These are phyloP conservation scores for Sicyos edulis DNA, from an alignment of 306 rosid species.

Conservation along the genomic window DNA sequence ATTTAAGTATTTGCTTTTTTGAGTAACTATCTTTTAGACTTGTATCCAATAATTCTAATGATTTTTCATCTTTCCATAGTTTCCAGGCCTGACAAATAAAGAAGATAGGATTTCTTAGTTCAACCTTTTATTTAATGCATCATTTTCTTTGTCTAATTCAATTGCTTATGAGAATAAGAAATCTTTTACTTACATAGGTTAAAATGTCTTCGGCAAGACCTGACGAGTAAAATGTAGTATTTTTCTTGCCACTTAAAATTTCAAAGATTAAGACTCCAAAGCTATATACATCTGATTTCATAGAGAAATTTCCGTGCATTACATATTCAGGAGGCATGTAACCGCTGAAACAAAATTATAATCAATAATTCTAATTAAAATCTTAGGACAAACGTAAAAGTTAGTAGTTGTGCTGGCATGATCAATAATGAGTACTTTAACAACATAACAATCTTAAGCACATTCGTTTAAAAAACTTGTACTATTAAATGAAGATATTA, in stretches of 20 bases:
- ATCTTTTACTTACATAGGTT: slow-evolving; percentile 20
- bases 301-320: slow-evolving; percentile 19
- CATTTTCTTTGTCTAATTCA: too few species aligned
- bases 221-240: neutral
- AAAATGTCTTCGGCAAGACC: neutral
- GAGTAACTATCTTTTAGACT: slow-evolving; percentile 11
- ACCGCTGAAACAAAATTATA: slow-evolving; percentile 7
- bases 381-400: too few species aligned
- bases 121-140: too few species aligned
- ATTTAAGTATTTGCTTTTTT: slow-evolving; percentile 25
- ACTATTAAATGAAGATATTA: too few species aligned
- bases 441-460: too few species aligned
- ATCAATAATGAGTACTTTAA: too few species aligned
- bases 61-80: slow-evolving; percentile 24
- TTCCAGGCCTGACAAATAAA: slow-evolving; percentile 28
- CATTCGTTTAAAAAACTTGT: too few species aligned
- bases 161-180: too few species aligned
- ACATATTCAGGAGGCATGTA: slow-evolving; percentile 23
- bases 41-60: slow-evolving; percentile 21
- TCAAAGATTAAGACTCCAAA: slow-evolving; percentile 26
- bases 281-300: slow-evolving; percentile 24
- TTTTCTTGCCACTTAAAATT: slow-evolving; percentile 25
- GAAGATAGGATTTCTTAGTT: too few species aligned
- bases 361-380: too few species aligned
- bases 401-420: too few species aligned